phyloP scores from a whole-genome alignment of 441 rosid genomes.

The Cnidoscolus chayamansa region DNA sequence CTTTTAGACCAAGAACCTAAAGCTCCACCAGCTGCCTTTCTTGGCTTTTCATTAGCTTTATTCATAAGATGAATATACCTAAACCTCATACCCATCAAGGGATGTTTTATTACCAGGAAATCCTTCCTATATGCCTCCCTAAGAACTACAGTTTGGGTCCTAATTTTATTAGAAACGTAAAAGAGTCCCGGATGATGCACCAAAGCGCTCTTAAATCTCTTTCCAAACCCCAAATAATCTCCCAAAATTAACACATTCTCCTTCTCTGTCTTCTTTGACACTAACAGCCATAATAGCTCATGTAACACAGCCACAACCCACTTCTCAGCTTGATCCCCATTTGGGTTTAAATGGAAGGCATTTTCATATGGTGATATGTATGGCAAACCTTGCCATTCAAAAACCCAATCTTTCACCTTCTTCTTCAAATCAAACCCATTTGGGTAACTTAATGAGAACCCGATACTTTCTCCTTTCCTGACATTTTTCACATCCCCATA shows the following conservation, averaged over 20 bases:
- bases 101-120: slow-evolving; percentile 64
- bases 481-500: slow-evolving; percentile 13
- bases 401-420: slow-evolving; percentile 62
- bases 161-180: slow-evolving; percentile 70
- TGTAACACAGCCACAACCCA: slow-evolving; percentile 75
- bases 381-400: slow-evolving; percentile 72
- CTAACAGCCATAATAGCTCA: slow-evolving; percentile 60
- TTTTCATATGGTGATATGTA: slow-evolving; percentile 78
- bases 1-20: slow-evolving; percentile 17
- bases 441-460: slow-evolving; percentile 63
- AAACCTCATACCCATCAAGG: slow-evolving; percentile 76
- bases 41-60: slow-evolving; percentile 28
- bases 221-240: slow-evolving; percentile 60
- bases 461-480: slow-evolving; percentile 29
- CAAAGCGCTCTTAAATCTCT: slow-evolving; percentile 56
- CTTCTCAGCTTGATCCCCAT: slow-evolving; percentile 70
- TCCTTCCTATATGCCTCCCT: slow-evolving; percentile 71
- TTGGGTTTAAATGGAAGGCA: slow-evolving; percentile 60
- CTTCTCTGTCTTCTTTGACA: slow-evolving; percentile 71
- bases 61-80: slow-evolving; percentile 70
- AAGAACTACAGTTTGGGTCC: slow-evolving; percentile 73
- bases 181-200: slow-evolving; percentile 78
- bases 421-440: slow-evolving; percentile 58
- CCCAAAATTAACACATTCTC: slow-evolving; percentile 60
- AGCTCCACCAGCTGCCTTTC: slow-evolving; percentile 27